phyloP scores from a whole-genome alignment of 352 stramenopile genomes.

The Blastocystis sp. region DNA sequence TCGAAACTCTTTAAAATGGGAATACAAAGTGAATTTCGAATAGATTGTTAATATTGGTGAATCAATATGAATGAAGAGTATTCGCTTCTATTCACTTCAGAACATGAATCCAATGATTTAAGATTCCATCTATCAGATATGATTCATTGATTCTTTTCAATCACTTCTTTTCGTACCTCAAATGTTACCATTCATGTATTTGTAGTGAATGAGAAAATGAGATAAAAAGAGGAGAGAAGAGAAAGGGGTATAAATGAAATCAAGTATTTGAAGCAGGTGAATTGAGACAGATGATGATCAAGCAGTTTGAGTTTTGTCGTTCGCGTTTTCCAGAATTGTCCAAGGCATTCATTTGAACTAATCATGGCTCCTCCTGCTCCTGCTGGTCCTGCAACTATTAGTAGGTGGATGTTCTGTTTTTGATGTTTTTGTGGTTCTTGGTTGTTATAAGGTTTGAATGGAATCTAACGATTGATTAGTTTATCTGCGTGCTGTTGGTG shows the following conservation, averaged over 20 bases:
- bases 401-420: background rate
- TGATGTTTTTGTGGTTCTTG: background rate
- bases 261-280: background rate
- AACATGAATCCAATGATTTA: background rate
- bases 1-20: background rate
- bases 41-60: background rate
- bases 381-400: conserved; percentile 62
- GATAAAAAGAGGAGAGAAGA: background rate
- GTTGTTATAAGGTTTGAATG: background rate
- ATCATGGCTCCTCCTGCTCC: conserved; percentile 62
- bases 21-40: background rate
- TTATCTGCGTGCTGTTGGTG: conserved; percentile 88
- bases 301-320: background rate
- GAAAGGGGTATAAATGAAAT: background rate
- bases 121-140: no score
- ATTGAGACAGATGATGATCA: background rate
- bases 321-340: conserved; percentile 40
- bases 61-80: background rate
- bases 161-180: background rate
- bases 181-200: background rate
- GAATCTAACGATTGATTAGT: conserved; percentile 84
- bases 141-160: no score
- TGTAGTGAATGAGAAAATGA: background rate
- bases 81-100: background rate
- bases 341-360: conserved; percentile 17